These are phyloP conservation scores for Melastoma malabathricum DNA, from an alignment of 345 rosid genomes.

Conservation along the genomic window DNA sequence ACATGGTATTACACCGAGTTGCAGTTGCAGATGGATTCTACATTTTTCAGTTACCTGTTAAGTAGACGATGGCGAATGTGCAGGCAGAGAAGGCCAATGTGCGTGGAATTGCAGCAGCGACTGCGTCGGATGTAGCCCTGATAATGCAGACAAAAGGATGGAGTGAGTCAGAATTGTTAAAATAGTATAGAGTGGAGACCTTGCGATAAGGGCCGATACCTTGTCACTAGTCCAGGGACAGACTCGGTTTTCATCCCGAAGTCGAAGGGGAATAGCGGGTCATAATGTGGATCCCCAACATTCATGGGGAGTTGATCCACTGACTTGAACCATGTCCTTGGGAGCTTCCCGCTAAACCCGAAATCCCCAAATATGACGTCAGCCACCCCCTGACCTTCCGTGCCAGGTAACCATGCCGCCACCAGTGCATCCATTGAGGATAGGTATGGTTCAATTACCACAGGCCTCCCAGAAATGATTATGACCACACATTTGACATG, in stretches of 20 bases:
- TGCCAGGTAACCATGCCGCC: conserved; percentile 94
- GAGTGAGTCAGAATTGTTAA: too few species aligned
- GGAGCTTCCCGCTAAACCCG: conserved; percentile 77
- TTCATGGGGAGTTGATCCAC: conserved; percentile 92
- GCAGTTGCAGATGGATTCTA: too few species aligned
- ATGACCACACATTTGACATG: conserved; percentile 63
- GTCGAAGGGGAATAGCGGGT: conserved; percentile 74
- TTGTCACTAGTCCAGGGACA: conserved; percentile 36
- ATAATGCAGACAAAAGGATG: too few species aligned
- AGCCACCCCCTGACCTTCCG: conserved; percentile 84
- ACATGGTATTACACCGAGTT: too few species aligned
- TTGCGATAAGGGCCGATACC: too few species aligned
- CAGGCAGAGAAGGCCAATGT: too few species aligned
- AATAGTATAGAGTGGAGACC: too few species aligned
- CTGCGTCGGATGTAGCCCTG: too few species aligned
- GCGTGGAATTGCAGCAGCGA: too few species aligned
- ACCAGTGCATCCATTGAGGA: conserved; percentile 56
- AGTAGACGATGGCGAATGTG: too few species aligned
- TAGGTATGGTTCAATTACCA: conserved; percentile 65
- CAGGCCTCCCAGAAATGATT: conserved; percentile 73
- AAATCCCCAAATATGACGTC: conserved; percentile 78
- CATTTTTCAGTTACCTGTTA: too few species aligned
- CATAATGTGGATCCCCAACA: conserved; percentile 60
- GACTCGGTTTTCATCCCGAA: conserved; percentile 72
- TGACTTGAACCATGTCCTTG: conserved; percentile 77